Conservation (phyloP, 139 green algal species). For the Volvox reticuliferus region DNA sequence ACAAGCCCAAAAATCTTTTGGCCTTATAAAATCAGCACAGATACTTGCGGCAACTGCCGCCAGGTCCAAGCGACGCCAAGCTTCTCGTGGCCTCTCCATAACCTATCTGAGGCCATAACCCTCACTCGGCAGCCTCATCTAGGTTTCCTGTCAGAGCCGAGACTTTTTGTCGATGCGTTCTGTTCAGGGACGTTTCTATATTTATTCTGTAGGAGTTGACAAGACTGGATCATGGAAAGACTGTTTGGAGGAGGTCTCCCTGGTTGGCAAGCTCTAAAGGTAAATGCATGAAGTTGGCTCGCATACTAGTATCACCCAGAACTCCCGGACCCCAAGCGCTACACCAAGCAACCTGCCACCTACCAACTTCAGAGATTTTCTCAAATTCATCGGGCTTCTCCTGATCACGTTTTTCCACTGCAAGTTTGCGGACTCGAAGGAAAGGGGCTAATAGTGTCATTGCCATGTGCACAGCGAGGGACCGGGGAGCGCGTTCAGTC, state of each 20-base stretch:
- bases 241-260: constrained; percentile 54
- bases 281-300: background rate
- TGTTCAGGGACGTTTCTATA: no score
- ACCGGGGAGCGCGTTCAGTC: background rate
- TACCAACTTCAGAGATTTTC: constrained; percentile 66
- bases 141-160: no score
- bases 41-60: no score
- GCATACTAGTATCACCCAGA: background rate
- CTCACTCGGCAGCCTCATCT: no score
- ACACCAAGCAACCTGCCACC: background rate
- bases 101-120: no score
- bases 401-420: constrained; percentile 57
- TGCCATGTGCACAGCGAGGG: background rate
- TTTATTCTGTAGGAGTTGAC: no score
- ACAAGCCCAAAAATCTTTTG: no score
- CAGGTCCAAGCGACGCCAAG: no score
- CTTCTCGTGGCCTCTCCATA: no score
- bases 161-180: no score
- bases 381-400: constrained; percentile 60
- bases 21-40: no score
- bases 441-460: background rate
- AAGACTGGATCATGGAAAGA: no score
- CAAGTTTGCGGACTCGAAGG: constrained; percentile 57
- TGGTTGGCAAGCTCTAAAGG: constrained; percentile 55
- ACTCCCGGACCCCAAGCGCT: background rate